These are phyloP conservation scores for Cerrena zonata DNA, from an alignment of 1,284 basidiomycete genomes.

Conservation along the genomic window DNA sequence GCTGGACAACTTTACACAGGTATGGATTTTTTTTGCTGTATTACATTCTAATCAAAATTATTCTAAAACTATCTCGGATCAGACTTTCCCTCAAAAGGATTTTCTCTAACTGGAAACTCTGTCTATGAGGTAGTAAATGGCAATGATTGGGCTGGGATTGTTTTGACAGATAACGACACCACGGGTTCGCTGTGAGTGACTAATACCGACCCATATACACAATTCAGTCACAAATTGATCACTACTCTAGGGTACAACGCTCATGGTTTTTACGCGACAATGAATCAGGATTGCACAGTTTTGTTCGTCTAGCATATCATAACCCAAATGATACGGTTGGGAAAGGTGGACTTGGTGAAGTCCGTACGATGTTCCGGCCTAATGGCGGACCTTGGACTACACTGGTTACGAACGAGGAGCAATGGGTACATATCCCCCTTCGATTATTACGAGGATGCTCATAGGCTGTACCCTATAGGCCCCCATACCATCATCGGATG, in stretches of 20 bases:
- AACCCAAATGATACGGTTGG: conserved; percentile 16
- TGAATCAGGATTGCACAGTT: conserved; percentile 24
- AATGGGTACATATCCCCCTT: too few species aligned
- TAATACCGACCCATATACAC: background rate
- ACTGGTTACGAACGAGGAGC: conserved; percentile 21
- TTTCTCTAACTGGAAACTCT: conserved; percentile 9
- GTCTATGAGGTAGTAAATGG: conserved; percentile 11
- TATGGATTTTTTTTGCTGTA: background rate
- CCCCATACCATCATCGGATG: conserved; percentile 18
- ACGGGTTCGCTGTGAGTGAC: conserved; percentile 13
- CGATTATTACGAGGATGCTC: too few species aligned
- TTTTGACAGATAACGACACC: conserved; percentile 16
- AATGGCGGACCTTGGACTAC: conserved; percentile 22
- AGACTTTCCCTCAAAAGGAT: conserved; percentile 16
- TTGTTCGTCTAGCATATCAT: conserved; percentile 22
- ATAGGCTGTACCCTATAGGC: too few species aligned
- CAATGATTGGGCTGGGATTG: conserved; percentile 11
- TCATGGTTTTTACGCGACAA: conserved; percentile 25
- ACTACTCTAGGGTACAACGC: conserved; percentile 17
- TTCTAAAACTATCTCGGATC: background rate
- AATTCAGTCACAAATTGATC: background rate
- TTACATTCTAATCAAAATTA: too few species aligned
- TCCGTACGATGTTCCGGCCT: conserved; percentile 26
- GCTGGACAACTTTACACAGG: conserved; percentile 17
- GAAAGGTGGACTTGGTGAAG: conserved; percentile 16